phyloP scores from a whole-genome alignment of 2,329 filamentous ascomycete species.

The Septoria petroselini region DNA sequence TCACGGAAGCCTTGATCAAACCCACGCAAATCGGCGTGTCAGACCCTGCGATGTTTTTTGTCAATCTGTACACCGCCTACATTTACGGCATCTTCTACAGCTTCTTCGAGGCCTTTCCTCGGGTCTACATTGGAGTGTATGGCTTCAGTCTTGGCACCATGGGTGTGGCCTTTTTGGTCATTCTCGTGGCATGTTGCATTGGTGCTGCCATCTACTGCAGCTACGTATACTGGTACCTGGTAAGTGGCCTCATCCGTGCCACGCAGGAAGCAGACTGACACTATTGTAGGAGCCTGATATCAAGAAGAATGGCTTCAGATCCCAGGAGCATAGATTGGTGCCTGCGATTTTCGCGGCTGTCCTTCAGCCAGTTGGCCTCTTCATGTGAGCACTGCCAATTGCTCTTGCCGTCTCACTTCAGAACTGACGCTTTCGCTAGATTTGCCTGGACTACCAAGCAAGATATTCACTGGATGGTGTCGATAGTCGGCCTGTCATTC shows the following conservation, averaged over 20 bases:
- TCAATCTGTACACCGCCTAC: constrained; percentile 35
- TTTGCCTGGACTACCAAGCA: constrained; percentile 35
- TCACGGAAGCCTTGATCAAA: constrained; percentile 55
- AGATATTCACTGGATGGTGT: constrained; percentile 42
- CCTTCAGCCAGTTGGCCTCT: constrained; percentile 33
- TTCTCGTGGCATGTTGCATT: constrained; percentile 31
- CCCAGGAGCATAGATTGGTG: constrained; percentile 32
- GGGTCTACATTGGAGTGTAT: constrained; percentile 44
- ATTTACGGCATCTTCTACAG: constrained; percentile 39
- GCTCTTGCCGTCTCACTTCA: no score
- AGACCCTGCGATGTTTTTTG: constrained; percentile 37
- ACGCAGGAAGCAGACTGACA: constrained; percentile 17
- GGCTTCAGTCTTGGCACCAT: constrained; percentile 40
- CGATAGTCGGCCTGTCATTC: constrained; percentile 43
- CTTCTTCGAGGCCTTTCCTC: constrained; percentile 40
- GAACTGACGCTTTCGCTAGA: no score
- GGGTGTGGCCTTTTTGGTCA: constrained; percentile 37
- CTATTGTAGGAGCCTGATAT: constrained; percentile 32
- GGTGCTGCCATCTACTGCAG: no score
- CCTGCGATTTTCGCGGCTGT: constrained; percentile 32
- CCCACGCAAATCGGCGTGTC: constrained; percentile 35
- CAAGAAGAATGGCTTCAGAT: constrained; percentile 22
- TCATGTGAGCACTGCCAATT: no score
- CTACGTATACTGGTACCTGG: no score
- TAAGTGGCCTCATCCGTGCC: no score